These are phyloP conservation scores for Botrytis elliptica DNA, from an alignment of 2,329 filamentous ascomycete genomes.

Conservation along the genomic window DNA sequence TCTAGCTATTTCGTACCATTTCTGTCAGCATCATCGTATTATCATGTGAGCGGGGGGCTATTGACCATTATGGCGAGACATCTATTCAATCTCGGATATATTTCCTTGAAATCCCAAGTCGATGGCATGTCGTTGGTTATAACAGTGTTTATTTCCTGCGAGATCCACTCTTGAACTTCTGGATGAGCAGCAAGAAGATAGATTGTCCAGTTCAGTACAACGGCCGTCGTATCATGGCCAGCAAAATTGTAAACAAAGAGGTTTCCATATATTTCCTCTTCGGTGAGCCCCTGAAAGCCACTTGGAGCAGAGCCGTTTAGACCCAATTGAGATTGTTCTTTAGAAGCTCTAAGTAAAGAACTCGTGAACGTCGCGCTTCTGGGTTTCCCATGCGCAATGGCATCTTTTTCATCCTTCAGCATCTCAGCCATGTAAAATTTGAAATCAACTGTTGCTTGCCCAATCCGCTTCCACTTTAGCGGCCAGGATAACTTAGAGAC, in stretches of 20 bases:
- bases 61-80: slow-evolving; percentile 42
- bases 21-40: neutral
- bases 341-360: slow-evolving; percentile 11
- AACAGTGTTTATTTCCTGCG: slow-evolving; percentile 30
- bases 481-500: neutral
- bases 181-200: slow-evolving; percentile 31
- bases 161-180: slow-evolving; percentile 29
- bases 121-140: slow-evolving; percentile 32
- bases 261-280: slow-evolving; percentile 39
- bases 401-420: slow-evolving; percentile 1
- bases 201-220: slow-evolving; percentile 34
- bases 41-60: neutral
- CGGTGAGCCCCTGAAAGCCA: slow-evolving; percentile 35
- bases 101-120: slow-evolving; percentile 40
- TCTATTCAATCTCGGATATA: slow-evolving; percentile 45
- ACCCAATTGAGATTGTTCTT: neutral
- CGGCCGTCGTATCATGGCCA: slow-evolving; percentile 39
- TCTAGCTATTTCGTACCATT: neutral
- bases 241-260: slow-evolving; percentile 39
- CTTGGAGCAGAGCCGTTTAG: neutral
- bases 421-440: slow-evolving; percentile 5
- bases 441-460: neutral
- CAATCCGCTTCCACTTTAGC: neutral
- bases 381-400: neutral
- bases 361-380: neutral